Evolutionary conservation across 2,329 filamentous ascomycete genomes (phyloP).

Genomic region (Ophiostoma triangulosporum): DNA sequence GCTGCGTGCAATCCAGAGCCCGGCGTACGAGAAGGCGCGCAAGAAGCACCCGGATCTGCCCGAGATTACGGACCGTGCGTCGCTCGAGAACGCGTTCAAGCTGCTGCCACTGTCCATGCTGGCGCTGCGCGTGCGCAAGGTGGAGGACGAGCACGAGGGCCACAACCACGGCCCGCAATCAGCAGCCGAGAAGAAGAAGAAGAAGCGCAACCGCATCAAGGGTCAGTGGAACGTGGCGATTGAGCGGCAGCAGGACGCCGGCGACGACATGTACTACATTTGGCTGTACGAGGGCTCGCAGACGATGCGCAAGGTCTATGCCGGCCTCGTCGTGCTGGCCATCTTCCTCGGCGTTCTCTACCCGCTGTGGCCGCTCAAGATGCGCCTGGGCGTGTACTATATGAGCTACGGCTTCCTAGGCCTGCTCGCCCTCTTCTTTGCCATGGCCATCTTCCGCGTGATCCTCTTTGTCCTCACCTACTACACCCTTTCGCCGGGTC

Average conservation of each 20-base stretch:
- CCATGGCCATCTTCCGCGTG: conserved; percentile 92
- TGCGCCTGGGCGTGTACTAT: conserved; percentile 94
- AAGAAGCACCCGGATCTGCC: conserved; percentile 84
- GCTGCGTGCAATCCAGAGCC: conserved; percentile 76
- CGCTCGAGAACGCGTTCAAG: conserved; percentile 84
- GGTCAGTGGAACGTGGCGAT: conserved; percentile 93
- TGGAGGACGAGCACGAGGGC: conserved; percentile 56
- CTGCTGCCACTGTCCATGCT: conserved; percentile 88
- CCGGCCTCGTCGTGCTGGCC: conserved; percentile 62
- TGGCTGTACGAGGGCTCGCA: conserved; percentile 95
- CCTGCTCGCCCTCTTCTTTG: conserved; percentile 84
- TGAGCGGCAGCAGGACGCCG: conserved; percentile 85
- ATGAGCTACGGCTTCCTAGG: conserved; percentile 87
- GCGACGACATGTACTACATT: conserved; percentile 82
- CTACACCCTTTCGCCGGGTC: conserved; percentile 67
- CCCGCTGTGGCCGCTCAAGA: conserved; percentile 83
- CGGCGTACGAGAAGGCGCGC: conserved; percentile 77
- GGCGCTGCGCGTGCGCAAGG: conserved; percentile 75
- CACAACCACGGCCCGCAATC: conserved; percentile 41
- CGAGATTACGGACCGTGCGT: conserved; percentile 72
- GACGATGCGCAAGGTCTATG: conserved; percentile 87
- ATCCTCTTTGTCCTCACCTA: conserved; percentile 91
- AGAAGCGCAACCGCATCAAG: conserved; percentile 80
- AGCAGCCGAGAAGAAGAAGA: conserved; percentile 24
- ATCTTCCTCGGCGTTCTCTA: conserved; percentile 90